phyloP scores from a whole-genome alignment of 805 yeast species.

The Priceomyces medius region DNA sequence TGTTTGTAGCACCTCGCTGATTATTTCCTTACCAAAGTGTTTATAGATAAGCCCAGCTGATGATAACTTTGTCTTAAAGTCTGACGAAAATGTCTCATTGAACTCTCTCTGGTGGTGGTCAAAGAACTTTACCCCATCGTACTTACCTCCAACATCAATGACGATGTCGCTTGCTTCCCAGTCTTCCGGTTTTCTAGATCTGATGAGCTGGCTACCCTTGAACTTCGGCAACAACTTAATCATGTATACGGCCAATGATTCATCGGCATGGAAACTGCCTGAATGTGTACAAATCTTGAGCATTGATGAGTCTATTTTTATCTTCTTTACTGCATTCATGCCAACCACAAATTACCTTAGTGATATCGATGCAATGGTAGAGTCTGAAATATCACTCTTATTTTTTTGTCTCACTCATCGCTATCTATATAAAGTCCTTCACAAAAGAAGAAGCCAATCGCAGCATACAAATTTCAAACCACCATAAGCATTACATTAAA shows the following conservation, averaged over 20 bases:
- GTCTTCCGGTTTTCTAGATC: conserved; percentile 79
- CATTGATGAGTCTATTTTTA: conserved; percentile 17
- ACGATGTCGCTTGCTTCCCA: conserved; percentile 90
- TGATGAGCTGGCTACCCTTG: conserved; percentile 62
- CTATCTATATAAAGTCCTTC: neutral
- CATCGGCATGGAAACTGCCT: conserved; percentile 97
- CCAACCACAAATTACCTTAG: neutral
- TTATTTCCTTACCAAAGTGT: conserved; percentile 74
- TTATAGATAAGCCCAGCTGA: conserved; percentile 94
- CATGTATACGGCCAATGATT: conserved; percentile 89
- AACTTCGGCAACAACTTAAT: conserved; percentile 69
- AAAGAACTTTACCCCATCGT: conserved; percentile 80
- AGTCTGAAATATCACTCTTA: neutral
- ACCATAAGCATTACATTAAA: no score
- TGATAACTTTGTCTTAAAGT: conserved; percentile 74
- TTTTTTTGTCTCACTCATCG: neutral
- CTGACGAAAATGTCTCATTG: conserved; percentile 62
- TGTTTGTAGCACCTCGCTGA: conserved; percentile 45
- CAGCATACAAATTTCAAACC: neutral
- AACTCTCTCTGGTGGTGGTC: conserved; percentile 98
- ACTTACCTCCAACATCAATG: conserved; percentile 91
- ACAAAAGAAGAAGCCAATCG: neutral
- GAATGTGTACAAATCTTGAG: conserved; percentile 83
- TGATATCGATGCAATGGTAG: neutral
- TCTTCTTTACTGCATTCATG: conserved; percentile 5